These are phyloP conservation scores for Theileria parva DNA, from an alignment of 169 alveolate genomes.

Conservation along the genomic window DNA sequence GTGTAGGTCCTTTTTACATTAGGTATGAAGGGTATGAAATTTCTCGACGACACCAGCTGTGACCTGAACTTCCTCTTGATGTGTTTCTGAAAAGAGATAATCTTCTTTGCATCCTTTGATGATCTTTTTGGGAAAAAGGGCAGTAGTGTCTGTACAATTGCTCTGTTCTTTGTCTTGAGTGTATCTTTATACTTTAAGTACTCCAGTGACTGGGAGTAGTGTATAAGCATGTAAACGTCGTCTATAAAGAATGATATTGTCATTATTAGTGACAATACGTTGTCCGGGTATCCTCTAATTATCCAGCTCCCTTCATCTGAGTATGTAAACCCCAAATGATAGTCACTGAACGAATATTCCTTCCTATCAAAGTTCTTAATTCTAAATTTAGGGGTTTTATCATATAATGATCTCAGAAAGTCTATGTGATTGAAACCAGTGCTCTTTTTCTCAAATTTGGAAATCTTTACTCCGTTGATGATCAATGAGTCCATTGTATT, in stretches of 20 bases:
- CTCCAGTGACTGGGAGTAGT: constrained; percentile 56
- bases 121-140: constrained; percentile 55
- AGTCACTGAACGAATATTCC: neutral
- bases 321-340: neutral
- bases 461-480: constrained; percentile 7
- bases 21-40: constrained; percentile 15
- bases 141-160: constrained; percentile 35
- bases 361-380: neutral
- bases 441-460: neutral
- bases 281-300: constrained; percentile 1
- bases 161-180: constrained; percentile 42
- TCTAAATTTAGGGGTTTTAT: neutral
- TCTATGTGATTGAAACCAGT: neutral
- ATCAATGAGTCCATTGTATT: neutral
- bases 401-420: neutral
- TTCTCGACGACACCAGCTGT: neutral
- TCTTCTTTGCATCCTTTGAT: constrained; percentile 31
- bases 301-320: neutral
- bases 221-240: constrained; percentile 33
- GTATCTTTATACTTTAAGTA: constrained; percentile 52
- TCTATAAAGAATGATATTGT: constrained; percentile 33
- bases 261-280: neutral
- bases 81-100: constrained; percentile 38
- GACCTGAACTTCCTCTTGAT: constrained; percentile 10
- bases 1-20: neutral